These are phyloP conservation scores for Neonectria ditissima DNA, from an alignment of 2,329 filamentous ascomycete species.

Conservation along the genomic window DNA sequence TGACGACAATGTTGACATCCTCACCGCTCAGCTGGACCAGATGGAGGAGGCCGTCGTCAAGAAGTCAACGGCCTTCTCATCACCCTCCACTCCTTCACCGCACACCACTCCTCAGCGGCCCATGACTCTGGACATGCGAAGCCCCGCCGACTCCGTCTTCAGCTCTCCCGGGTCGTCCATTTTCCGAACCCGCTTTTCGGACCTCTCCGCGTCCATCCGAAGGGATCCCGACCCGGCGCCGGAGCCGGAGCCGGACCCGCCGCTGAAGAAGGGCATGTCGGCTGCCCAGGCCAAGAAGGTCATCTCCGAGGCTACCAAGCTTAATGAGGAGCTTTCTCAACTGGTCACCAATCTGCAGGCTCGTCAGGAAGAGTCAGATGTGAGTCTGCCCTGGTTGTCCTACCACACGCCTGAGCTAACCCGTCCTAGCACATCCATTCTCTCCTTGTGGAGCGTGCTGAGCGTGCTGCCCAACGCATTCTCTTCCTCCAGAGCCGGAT, in stretches of 20 bases:
- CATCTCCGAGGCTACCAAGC: constrained; percentile 52
- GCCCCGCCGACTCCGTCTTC: constrained; percentile 48
- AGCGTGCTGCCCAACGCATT: constrained; percentile 68
- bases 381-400: constrained; percentile 45
- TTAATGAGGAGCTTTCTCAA: constrained; percentile 63
- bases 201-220: constrained; percentile 52
- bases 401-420: constrained; percentile 42
- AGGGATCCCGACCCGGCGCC: constrained; percentile 45
- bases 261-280: constrained; percentile 48
- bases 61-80: constrained; percentile 39
- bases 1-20: constrained; percentile 50
- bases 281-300: constrained; percentile 52
- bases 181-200: constrained; percentile 55
- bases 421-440: constrained; percentile 68
- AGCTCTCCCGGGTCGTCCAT: constrained; percentile 52
- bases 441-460: constrained; percentile 68
- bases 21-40: constrained; percentile 55
- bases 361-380: constrained; percentile 71
- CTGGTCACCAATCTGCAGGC: constrained; percentile 64
- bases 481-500: constrained; percentile 70
- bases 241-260: constrained; percentile 44
- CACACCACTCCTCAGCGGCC: constrained; percentile 33
- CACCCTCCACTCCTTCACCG: constrained; percentile 36
- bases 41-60: constrained; percentile 42
- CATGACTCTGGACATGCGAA: constrained; percentile 44